phyloP scores from a whole-genome alignment of 2,329 filamentous ascomycete genomes.

The Diaporthe sp. region DNA sequence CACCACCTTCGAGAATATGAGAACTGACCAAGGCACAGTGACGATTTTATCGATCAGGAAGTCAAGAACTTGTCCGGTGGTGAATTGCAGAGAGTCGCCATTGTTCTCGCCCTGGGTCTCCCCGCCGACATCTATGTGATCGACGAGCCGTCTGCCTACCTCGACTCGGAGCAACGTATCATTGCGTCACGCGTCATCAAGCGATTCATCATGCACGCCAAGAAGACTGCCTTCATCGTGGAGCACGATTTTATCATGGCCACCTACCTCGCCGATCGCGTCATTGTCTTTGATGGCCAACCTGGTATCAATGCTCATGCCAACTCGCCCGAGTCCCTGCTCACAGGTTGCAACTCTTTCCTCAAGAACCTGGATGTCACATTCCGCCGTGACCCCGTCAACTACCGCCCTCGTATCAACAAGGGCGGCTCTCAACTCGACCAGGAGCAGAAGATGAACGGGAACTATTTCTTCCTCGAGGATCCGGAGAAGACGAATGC shows the following conservation, averaged over 20 bases:
- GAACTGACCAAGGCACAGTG: constrained; percentile 51
- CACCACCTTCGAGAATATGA: not conserved
- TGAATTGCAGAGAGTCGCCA: constrained; percentile 99
- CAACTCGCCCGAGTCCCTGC: constrained; percentile 89
- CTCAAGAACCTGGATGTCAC: constrained; percentile 97
- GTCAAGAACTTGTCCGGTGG: constrained; percentile 99
- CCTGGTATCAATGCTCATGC: constrained; percentile 91
- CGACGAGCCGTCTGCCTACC: constrained; percentile 96
- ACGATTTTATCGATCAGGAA: constrained; percentile 99
- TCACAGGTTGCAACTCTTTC: constrained; percentile 97
- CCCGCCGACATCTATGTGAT: constrained; percentile 99
- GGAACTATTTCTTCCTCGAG: constrained; percentile 99
- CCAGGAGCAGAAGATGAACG: constrained; percentile 93
- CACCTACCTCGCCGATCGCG: constrained; percentile 78
- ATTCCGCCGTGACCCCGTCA: constrained; percentile 97
- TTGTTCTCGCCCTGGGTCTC: constrained; percentile 94
- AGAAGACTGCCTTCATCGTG: constrained; percentile 99
- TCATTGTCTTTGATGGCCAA: constrained; percentile 98
- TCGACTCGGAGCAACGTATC: constrained; percentile 99
- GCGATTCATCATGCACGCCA: constrained; percentile 99
- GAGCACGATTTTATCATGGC: constrained; percentile 99
- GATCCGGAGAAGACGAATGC: constrained; percentile 71
- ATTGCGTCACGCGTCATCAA: constrained; percentile 98
- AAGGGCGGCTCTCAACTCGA: constrained; percentile 96
- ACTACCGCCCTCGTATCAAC: constrained; percentile 98